Percentiles rank a stretch among this genome's conserved stretches.
Conservation (phyloP, 176 grass and related monocot species). For the Cenchrus purpureus region DNA sequence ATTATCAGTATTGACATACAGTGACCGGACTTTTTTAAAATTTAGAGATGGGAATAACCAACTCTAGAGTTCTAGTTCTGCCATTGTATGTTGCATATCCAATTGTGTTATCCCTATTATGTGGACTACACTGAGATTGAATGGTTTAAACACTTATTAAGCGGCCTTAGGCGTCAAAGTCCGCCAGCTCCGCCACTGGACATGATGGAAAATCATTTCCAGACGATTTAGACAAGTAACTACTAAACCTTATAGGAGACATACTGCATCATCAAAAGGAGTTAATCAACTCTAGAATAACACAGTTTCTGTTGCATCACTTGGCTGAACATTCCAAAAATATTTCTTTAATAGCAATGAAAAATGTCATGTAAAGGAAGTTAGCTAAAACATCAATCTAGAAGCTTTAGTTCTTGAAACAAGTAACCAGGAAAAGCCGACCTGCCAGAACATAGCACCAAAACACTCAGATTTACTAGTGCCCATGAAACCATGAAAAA, state of each 20-base stretch:
- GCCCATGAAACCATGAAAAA: slow-evolving; percentile 1
- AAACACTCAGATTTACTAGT: slow-evolving; percentile 3
- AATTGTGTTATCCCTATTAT: too few relatives aligned
- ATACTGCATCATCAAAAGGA: background rate
- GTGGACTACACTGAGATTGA: too few relatives aligned
- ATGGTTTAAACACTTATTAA: too few relatives aligned
- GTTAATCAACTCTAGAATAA: background rate
- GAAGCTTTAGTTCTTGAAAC: slow-evolving; percentile 33
- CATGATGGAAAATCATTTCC: background rate
- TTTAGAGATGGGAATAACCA: too few relatives aligned
- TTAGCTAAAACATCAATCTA: background rate
- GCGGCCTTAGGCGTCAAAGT: too few relatives aligned
- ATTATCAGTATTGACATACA: too few relatives aligned
- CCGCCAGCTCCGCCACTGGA: too few relatives aligned
- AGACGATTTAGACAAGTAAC: background rate
- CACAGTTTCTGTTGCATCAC: background rate
- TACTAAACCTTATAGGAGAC: background rate
- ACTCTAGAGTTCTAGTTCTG: too few relatives aligned
- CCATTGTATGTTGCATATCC: too few relatives aligned
- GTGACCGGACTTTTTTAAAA: too few relatives aligned
- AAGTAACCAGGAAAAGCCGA: background rate
- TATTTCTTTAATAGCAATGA: background rate
- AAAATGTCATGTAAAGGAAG: background rate
- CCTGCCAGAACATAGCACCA: slow-evolving; percentile 23
- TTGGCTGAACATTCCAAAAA: background rate